phyloP scores from a whole-genome alignment of 345 rosid genomes.

The Litchi chinensis region DNA sequence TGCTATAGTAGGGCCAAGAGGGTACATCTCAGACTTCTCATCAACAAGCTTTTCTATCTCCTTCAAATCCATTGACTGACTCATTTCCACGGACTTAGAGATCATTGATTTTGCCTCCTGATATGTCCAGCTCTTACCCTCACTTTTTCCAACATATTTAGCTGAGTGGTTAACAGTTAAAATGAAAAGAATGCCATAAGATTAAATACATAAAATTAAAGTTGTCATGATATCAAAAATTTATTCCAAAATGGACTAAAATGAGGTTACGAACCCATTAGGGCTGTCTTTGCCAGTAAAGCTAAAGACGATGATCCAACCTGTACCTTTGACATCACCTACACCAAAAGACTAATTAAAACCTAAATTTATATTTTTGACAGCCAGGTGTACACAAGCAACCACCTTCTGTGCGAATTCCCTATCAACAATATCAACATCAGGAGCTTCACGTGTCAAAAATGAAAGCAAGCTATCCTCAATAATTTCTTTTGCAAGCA shows the following conservation, averaged over 20 bases:
- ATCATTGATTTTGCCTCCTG: constrained; percentile 70
- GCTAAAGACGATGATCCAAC: constrained; percentile 83
- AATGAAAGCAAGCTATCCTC: constrained; percentile 79
- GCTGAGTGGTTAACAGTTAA: constrained; percentile 48
- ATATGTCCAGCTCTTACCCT: constrained; percentile 79
- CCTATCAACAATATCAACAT: constrained; percentile 47
- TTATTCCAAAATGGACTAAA: constrained; percentile 5
- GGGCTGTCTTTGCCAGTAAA: constrained; percentile 72
- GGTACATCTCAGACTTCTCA: constrained; percentile 88
- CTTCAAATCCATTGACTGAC: constrained; percentile 61
- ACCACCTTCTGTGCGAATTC: constrained; percentile 59
- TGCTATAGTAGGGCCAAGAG: constrained; percentile 89
- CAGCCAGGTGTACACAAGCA: constrained; percentile 18
- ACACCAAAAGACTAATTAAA: constrained; percentile 23
- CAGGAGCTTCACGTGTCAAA: constrained; percentile 63
- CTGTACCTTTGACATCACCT: constrained; percentile 80
- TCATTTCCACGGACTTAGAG: constrained; percentile 78
- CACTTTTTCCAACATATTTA: constrained; percentile 89
- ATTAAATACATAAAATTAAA: constrained; percentile 18
- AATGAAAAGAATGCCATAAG: constrained; percentile 18
- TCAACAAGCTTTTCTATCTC: constrained; percentile 69
- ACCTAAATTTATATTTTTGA: constrained; percentile 8
- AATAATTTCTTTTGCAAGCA: constrained; percentile 88
- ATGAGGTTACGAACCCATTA: constrained; percentile 66
- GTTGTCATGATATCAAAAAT: constrained; percentile 10